Base-by-base conservation (phyloP, 805 yeast species). In the Metschnikowia rubicola region DNA sequence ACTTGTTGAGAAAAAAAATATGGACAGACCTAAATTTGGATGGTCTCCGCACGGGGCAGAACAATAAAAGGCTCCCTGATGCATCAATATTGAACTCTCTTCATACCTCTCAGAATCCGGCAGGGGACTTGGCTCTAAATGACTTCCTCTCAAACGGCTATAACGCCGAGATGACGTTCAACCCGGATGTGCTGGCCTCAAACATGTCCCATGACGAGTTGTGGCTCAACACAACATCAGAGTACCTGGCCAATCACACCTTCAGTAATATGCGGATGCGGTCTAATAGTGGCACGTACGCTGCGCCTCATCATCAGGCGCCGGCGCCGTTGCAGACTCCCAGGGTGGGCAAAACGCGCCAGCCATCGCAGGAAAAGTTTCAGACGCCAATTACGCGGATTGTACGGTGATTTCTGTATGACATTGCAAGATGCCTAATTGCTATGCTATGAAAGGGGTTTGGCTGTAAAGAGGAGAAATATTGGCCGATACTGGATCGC, bases 311-410 rank as follows among this genome's bases (percentile, higher is more conserved):
- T 11, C 46, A 47, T 7, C 46, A 37, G 39, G 45, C 51, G 30
- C 53, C 48, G 17, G 50, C 50, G 30, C 47, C 46, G 7, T 15
- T 65, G 17, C 75, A 71, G 48, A 72, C 77, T 9, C 77, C 77
- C 1, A 47, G 73, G 35, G 50, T 68, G 2, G 69, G 65, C 3
- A 58, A 73, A 51, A 62, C 70, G 5, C 57, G 77, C 33, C 75
- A 70, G 51, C 55, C 66, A 1, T 67, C 74, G 1, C 63, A 62
- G 19, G 77, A 72, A 41, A 65, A 66, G 49, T 69, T 68, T 51
- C 75, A 70, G 51, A 71, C 77, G 0, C 77, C 77, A 1, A 65
- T 71, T 26, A 57, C 74, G 1, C 58, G 75, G 37, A 68, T 69
- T 10, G 61, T 66, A 60, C 59, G 74, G 17, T 39, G 29, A 35